Evolutionary conservation across 2,329 filamentous ascomycete species (phyloP).

Genomic region (Diaporthe eres): DNA sequence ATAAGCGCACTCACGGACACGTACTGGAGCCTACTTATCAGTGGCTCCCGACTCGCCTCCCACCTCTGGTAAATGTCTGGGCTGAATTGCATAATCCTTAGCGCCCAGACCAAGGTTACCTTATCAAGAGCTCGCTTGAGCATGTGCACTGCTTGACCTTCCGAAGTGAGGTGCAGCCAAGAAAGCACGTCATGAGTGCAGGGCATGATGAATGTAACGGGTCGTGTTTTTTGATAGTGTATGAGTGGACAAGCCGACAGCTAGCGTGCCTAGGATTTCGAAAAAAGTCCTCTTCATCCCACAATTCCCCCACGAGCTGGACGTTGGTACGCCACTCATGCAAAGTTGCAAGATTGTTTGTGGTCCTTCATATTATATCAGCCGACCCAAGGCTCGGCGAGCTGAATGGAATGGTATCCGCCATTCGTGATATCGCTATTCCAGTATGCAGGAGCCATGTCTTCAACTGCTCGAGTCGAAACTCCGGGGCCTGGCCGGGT

Average conservation of each 20-base stretch:
- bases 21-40: constrained; percentile 12
- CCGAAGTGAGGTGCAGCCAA: constrained; percentile 30
- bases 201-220: constrained; percentile 27
- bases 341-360: not conserved
- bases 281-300: constrained; percentile 1
- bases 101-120: constrained; percentile 16
- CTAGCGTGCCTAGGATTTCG: not conserved
- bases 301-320: not conserved
- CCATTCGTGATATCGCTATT: not conserved
- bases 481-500: not conserved
- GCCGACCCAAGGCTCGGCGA: not conserved
- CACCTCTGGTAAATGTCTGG: constrained; percentile 13
- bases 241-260: not conserved
- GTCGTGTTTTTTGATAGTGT: constrained; percentile 2
- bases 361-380: not conserved
- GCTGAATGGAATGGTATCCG: not conserved
- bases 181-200: constrained; percentile 28
- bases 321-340: not conserved
- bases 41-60: constrained; percentile 1
- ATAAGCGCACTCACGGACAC: not conserved
- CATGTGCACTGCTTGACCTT: constrained; percentile 10
- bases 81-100: constrained; percentile 30
- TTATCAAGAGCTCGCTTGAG: constrained; percentile 25
- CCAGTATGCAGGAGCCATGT: not conserved
- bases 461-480: not conserved